phyloP scores from a whole-genome alignment of 805 yeast genomes.

The Isabelozyma gotoi region DNA sequence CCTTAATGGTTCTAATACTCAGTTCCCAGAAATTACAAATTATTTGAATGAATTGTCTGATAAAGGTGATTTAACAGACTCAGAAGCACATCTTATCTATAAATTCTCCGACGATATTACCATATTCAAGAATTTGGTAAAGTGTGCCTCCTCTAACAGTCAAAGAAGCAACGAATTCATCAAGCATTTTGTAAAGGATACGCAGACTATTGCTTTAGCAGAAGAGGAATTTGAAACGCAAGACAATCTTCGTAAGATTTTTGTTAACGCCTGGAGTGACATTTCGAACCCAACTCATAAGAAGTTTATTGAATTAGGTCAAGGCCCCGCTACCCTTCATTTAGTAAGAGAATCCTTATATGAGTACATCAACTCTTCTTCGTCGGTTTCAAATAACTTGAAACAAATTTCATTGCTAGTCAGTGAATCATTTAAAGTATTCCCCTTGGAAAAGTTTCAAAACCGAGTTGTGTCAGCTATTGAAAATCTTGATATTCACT shows the following conservation, averaged over 20 bases:
- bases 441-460: constrained; percentile 25
- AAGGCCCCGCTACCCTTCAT: constrained; percentile 3
- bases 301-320: constrained; percentile 9
- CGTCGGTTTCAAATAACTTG: constrained; percentile 1
- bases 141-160: constrained; percentile 6
- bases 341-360: constrained; percentile 9
- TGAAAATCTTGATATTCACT: constrained; percentile 10
- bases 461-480: constrained; percentile 12
- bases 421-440: neutral
- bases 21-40: constrained; percentile 22
- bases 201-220: constrained; percentile 1
- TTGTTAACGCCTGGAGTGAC: constrained; percentile 14
- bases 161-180: constrained; percentile 12
- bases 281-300: constrained; percentile 6
- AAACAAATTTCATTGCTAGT: neutral
- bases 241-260: constrained; percentile 3
- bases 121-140: constrained; percentile 17
- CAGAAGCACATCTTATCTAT: constrained; percentile 21
- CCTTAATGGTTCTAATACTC: constrained; percentile 13
- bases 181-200: constrained; percentile 5
- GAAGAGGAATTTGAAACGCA: neutral
- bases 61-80: constrained; percentile 14
- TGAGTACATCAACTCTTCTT: constrained; percentile 7
- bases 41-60: constrained; percentile 30
- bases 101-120: constrained; percentile 13